phyloP scores from a whole-genome alignment of 306 rosid genomes.

The Vachellia pachyceras region DNA sequence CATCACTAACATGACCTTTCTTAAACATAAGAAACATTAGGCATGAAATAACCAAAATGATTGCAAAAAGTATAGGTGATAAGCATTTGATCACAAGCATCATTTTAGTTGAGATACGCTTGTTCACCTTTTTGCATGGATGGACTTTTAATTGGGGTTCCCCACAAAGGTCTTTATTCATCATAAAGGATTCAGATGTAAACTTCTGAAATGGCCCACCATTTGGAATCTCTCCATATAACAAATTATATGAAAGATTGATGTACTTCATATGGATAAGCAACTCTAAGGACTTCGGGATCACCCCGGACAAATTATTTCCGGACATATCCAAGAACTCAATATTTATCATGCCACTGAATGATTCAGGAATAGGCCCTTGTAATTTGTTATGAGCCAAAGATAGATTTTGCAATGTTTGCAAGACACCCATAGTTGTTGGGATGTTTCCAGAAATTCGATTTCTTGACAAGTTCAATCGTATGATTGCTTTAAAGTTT shows the following conservation, averaged over 20 bases:
- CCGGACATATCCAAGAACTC: neutral
- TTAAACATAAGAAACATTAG: neutral
- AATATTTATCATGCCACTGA: neutral
- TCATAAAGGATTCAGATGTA: neutral
- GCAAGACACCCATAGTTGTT: neutral
- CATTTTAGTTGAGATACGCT: neutral
- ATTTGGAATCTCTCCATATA: constrained; percentile 9
- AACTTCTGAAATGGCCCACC: neutral
- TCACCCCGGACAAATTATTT: neutral
- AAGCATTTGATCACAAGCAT: neutral
- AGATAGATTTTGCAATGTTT: neutral
- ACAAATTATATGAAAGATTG: neutral
- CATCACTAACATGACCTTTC: neutral
- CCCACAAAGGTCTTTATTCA: constrained; percentile 4
- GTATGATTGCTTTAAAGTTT: neutral
- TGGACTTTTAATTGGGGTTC: neutral
- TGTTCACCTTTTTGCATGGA: neutral
- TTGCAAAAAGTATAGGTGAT: neutral
- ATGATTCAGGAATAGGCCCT: neutral
- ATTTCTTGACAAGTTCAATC: neutral
- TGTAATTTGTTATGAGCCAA: neutral
- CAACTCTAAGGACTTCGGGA: neutral
- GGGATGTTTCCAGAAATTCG: neutral
- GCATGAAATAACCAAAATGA: neutral
- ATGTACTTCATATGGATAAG: neutral